Conservation (phyloP, 1,284 basidiomycete genomes). For the Naganishia sp. region DNA sequence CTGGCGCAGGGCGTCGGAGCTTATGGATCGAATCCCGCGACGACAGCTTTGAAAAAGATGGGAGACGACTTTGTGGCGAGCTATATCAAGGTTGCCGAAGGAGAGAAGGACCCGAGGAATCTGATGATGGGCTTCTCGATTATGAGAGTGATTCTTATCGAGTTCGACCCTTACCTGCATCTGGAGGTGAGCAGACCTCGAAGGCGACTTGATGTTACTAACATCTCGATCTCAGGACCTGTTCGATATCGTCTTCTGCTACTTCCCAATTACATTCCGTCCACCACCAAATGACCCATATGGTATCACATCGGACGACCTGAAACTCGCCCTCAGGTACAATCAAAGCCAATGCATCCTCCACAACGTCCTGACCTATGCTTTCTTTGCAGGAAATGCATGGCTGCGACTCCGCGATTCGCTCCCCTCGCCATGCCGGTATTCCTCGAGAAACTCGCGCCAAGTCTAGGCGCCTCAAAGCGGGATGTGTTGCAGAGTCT, state of each 20-base stretch:
- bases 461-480: conserved; percentile 82
- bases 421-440: conserved; percentile 82
- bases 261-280: conserved; percentile 97
- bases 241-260: conserved; percentile 96
- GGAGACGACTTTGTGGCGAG: conserved; percentile 69
- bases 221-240: conserved; percentile 62
- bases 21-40: conserved; percentile 20
- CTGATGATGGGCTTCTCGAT: conserved; percentile 87
- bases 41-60: conserved; percentile 67
- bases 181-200: conserved; percentile 65
- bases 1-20: background rate
- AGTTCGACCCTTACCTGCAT: conserved; percentile 75
- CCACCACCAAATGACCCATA: conserved; percentile 94
- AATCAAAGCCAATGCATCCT: background rate
- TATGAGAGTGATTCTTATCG: conserved; percentile 76
- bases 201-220: background rate
- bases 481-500: conserved; percentile 79
- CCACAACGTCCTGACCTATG: background rate
- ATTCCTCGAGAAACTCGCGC: conserved; percentile 88
- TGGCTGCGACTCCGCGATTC: conserved; percentile 78
- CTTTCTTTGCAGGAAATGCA: conserved; percentile 57
- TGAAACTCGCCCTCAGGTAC: conserved; percentile 73
- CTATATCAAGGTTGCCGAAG: conserved; percentile 79
- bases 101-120: conserved; percentile 97
- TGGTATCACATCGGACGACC: conserved; percentile 84